These are phyloP conservation scores for Xylaria sp. DNA, from an alignment of 2,329 filamentous ascomycete genomes.

Conservation along the genomic window DNA sequence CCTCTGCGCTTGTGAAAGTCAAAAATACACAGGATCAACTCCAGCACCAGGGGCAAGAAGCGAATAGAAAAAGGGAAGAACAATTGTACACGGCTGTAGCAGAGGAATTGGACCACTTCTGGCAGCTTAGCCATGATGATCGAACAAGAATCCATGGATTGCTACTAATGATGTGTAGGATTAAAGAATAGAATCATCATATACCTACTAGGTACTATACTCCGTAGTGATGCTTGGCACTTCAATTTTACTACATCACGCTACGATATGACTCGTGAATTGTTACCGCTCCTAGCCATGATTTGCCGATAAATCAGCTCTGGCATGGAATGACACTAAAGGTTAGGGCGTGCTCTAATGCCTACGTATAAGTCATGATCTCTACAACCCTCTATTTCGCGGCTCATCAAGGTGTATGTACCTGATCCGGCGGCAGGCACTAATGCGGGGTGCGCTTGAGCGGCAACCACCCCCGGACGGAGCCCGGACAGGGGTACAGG, in stretches of 20 bases:
- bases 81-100: slow-evolving; percentile 27
- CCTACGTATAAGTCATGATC: too few relatives aligned
- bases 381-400: too few relatives aligned
- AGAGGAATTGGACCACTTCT: slow-evolving; percentile 43
- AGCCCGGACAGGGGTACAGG: not conserved
- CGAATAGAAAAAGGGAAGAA: not conserved
- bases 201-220: not conserved
- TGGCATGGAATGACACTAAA: too few relatives aligned
- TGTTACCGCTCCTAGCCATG: not conserved
- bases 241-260: not conserved
- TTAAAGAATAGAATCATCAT: slow-evolving; percentile 9
- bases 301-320: not conserved
- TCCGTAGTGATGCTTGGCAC: not conserved
- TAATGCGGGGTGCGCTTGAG: slow-evolving; percentile 4
- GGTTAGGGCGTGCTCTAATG: too few relatives aligned
- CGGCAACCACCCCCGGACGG: not conserved
- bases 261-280: not conserved
- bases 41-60: slow-evolving; percentile 4
- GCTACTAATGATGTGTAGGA: slow-evolving; percentile 45
- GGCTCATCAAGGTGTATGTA: not conserved
- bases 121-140: slow-evolving; percentile 37
- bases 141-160: slow-evolving; percentile 44
- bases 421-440: too few relatives aligned
- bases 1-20: slow-evolving; percentile 49
- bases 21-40: not conserved